A percentile compares a stretch with the other conserved stretches of the same genome.
These are phyloP conservation scores for Eleusine indica DNA, from an alignment of 176 grass and related monocot genomes.

Conservation along the genomic window DNA sequence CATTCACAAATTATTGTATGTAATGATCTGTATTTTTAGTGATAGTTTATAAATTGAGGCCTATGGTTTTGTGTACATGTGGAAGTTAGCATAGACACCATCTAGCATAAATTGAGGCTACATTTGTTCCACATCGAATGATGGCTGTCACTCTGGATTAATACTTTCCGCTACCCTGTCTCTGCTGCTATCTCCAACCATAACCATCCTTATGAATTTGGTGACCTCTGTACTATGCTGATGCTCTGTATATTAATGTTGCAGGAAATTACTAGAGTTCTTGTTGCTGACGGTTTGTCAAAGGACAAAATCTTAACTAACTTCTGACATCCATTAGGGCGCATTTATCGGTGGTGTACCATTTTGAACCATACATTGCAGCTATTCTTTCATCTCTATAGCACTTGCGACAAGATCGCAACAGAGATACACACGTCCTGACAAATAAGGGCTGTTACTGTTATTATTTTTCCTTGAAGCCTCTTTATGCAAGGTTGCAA, in stretches of 20 bases:
- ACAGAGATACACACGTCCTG: constrained; percentile 39
- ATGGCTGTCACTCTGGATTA: not conserved
- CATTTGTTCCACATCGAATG: not conserved
- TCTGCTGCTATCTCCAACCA: not conserved
- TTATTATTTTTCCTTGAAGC: constrained; percentile 14
- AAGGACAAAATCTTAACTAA: constrained; percentile 81
- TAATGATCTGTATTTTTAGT: constrained; percentile 1
- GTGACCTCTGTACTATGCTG: not conserved
- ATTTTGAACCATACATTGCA: not conserved
- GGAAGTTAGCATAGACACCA: not conserved
- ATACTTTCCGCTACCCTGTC: not conserved
- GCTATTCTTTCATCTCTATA: constrained; percentile 24
- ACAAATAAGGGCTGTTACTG: constrained; percentile 39
- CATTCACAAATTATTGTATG: not conserved
- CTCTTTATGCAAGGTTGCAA: not conserved
- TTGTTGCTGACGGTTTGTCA: constrained; percentile 68
- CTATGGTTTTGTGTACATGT: not conserved
- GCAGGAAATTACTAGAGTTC: constrained; percentile 76
- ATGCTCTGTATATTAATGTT: constrained; percentile 22
- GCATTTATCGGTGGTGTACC: constrained; percentile 40
- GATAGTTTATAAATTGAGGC: not conserved
- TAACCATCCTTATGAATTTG: constrained; percentile 5
- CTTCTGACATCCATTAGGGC: constrained; percentile 43
- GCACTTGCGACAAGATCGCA: not conserved
- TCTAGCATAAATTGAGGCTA: not conserved